These are phyloP conservation scores for Taphrina communis DNA, from an alignment of 1,139 yeast species.

Conservation along the genomic window DNA sequence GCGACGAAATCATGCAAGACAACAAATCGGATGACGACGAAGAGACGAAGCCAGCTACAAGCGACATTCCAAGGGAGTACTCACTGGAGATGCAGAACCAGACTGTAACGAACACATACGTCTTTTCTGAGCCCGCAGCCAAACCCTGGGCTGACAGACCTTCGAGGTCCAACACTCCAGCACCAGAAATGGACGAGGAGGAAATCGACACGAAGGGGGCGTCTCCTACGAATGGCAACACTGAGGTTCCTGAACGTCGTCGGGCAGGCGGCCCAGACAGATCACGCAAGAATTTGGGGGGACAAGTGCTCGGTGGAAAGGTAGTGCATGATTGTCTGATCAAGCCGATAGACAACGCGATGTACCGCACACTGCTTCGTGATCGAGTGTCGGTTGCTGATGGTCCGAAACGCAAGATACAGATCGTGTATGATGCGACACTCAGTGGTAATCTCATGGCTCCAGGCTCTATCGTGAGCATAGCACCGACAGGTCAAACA, in stretches of 20 bases:
- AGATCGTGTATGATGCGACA: conserved; percentile 41
- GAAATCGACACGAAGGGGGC: background rate
- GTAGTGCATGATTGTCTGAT: conserved; percentile 68
- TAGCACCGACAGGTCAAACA: conserved; percentile 16
- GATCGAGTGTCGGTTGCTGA: conserved; percentile 40
- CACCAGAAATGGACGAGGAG: background rate
- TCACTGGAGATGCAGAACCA: conserved; percentile 78
- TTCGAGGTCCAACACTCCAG: conserved; percentile 19
- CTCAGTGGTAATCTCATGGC: conserved; percentile 33
- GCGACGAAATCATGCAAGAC: conserved; percentile 1
- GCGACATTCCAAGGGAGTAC: conserved; percentile 78
- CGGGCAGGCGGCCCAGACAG: conserved; percentile 38
- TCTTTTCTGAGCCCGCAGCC: conserved; percentile 82
- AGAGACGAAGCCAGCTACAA: conserved; percentile 36
- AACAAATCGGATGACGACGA: background rate
- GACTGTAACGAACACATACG: conserved; percentile 77
- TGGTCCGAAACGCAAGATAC: conserved; percentile 41
- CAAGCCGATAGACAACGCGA: conserved; percentile 37
- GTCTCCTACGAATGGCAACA: background rate
- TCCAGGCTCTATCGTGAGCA: conserved; percentile 26
- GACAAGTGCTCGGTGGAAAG: conserved; percentile 80
- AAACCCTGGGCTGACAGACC: conserved; percentile 41
- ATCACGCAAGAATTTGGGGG: conserved; percentile 55
- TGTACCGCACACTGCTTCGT: conserved; percentile 31
- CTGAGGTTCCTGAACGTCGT: conserved; percentile 15